A percentile compares a stretch with the other conserved stretches of the same genome.
phyloP scores from a whole-genome alignment of 139 green algal genomes.

The Zygnema circumcarinatum region DNA sequence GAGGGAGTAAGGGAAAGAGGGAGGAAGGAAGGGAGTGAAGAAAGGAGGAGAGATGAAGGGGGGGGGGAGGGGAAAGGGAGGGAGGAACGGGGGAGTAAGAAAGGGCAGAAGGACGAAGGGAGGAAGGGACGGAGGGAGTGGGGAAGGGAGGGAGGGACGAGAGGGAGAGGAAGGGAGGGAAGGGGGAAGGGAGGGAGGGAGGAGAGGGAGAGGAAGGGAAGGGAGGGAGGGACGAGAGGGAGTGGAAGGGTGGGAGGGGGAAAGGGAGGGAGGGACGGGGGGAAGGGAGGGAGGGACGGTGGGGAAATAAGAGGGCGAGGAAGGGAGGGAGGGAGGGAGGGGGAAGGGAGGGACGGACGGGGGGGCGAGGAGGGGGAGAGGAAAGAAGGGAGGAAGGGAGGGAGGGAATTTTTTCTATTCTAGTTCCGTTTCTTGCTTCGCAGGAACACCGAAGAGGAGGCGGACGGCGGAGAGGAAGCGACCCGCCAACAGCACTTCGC shows the following conservation, averaged over 20 bases:
- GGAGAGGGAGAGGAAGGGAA: background rate
- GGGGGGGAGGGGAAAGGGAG: background rate
- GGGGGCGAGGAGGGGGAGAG: background rate
- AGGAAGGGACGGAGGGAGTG: background rate
- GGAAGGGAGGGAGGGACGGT: background rate
- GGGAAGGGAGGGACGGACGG: background rate
- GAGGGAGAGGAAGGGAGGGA: background rate
- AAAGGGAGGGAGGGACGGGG: background rate
- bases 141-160: background rate
- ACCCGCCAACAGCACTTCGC: conserved; percentile 53
- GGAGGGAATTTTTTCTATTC: background rate
- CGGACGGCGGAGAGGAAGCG: conserved; percentile 32
- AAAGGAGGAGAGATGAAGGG: background rate
- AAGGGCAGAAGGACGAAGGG: background rate
- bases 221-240: background rate
- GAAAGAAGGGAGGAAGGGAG: background rate
- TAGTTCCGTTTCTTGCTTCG: background rate
- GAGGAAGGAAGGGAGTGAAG: background rate
- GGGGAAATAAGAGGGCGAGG: background rate
- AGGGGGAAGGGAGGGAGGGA: background rate
- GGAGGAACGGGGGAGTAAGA: background rate
- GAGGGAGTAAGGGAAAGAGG: background rate
- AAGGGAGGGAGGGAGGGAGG: background rate
- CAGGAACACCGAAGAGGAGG: conserved; percentile 26
- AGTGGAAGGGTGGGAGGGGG: background rate